Base-by-base conservation (phyloP, 306 rosid genomes). In the Cucumis sativus region DNA sequence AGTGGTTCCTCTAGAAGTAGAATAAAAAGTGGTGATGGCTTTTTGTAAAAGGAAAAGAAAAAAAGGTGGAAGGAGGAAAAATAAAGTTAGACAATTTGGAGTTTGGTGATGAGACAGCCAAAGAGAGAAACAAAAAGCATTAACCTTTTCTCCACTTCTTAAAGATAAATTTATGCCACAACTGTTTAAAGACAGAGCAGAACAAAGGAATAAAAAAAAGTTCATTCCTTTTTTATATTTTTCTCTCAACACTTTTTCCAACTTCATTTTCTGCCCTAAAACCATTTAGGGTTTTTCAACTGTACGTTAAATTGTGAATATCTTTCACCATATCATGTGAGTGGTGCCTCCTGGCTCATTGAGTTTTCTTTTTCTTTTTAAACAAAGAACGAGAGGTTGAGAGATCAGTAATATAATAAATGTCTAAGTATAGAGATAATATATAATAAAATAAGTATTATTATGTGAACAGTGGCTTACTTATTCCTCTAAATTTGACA, bases 121-220 rank as follows among this genome's bases (percentile, higher is more conserved):
- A 15, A 71, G 41, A 71, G 41, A 71, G 15, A 47, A 63, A 71
- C 76, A 69, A 71, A 71, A 71, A 71, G 76, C 61, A 71, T 25
- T 2, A 8, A 49, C 60, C 39, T 71, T 71, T 71, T 71, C 76
- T 49, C 59, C 76, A 71, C 41, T 23, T 30, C 76, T 71, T 7
- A 49, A 20, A 25, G 10, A 25, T 51, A 2, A 45, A 45, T 45
- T 69, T 71, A 49, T 12, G 6, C 25, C 37, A 2, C 8, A 49
- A 49, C 76, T 51, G 4, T 49, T 13, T 5, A 15, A 71, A 71
- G 25, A 49, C 35, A 47, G 35, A 47, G 37, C 5, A 69, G 10
- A 35, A 6, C 5, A 45, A 45, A 1, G 14, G 10, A 43, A 40
- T 7, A 6, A 51, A 25, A 14, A 47, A 47, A 70, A 68, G 55